These are phyloP conservation scores for Aspergillus luchuensis DNA, from an alignment of 2,329 filamentous ascomycete species.

Conservation along the genomic window DNA sequence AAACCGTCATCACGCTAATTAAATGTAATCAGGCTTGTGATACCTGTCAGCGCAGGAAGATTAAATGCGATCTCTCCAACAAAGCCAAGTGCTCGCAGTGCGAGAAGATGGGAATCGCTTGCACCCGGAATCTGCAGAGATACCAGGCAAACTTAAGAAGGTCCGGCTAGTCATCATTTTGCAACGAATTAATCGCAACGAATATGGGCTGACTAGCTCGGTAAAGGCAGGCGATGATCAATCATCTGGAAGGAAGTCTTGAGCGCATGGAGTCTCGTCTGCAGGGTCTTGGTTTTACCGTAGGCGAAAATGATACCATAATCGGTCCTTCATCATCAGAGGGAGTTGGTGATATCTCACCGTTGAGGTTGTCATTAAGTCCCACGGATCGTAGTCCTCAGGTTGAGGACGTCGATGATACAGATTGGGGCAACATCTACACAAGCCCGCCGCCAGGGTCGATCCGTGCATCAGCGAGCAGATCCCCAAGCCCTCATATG, in stretches of 20 bases:
- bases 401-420: not conserved
- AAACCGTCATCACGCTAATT: not conserved
- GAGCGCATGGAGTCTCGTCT: constrained; percentile 20
- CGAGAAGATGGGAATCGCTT: constrained; percentile 1
- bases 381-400: not conserved
- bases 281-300: constrained; percentile 16
- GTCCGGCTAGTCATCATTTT: not conserved
- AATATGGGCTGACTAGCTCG: not conserved
- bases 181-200: not conserved
- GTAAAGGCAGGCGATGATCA: constrained; percentile 19
- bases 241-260: constrained; percentile 21
- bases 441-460: not conserved
- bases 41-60: constrained; percentile 8
- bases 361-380: not conserved
- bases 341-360: not conserved
- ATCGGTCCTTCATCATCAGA: not conserved
- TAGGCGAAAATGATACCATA: not conserved
- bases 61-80: not conserved
- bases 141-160: constrained; percentile 2
- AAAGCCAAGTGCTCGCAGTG: constrained; percentile 4
- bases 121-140: constrained; percentile 4
- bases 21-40: not conserved
- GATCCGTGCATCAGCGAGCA: not conserved
- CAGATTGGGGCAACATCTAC: not conserved
- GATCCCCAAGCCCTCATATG: not conserved